Evolutionary conservation across 805 yeast genomes (phyloP).

Genomic region (Saccharomycopsis olivae): DNA sequence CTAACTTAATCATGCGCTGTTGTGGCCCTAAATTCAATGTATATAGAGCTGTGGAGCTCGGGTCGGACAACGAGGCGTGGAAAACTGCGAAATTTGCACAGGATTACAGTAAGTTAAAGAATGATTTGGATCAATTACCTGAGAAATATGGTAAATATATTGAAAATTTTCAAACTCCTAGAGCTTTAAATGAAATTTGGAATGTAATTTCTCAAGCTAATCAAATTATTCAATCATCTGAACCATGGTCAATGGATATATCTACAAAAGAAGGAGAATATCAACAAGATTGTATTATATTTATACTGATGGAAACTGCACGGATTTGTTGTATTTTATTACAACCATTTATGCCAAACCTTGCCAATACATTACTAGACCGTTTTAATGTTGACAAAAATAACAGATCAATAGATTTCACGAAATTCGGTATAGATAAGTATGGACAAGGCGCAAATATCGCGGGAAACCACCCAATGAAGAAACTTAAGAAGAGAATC

Average conservation of each 20-base stretch:
- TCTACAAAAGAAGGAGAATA: conserved; percentile 24
- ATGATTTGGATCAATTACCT: conserved; percentile 27
- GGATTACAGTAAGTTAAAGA: conserved; percentile 21
- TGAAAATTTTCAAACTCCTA: conserved; percentile 38
- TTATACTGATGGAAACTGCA: conserved; percentile 57
- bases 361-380: conserved; percentile 47
- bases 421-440: conserved; percentile 46
- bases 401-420: conserved; percentile 33
- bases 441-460: conserved; percentile 54
- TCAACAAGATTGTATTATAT: conserved; percentile 45
- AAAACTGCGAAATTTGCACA: conserved; percentile 16
- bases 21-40: conserved; percentile 63
- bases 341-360: conserved; percentile 63
- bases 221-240: conserved; percentile 50
- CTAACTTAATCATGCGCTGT: conserved; percentile 65
- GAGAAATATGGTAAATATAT: conserved; percentile 34
- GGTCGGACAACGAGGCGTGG: too few species aligned
- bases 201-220: conserved; percentile 48
- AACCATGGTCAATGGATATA: conserved; percentile 57
- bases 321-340: conserved; percentile 58
- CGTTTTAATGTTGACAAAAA: conserved; percentile 42
- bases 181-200: conserved; percentile 53
- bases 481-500: conserved; percentile 22
- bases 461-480: conserved; percentile 40
- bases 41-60: conserved; percentile 34